Percentiles rank a stretch among this genome's conserved stretches.
phyloP scores from a whole-genome alignment of 2,329 filamentous ascomycete genomes.

The Pyricularia grisea region DNA sequence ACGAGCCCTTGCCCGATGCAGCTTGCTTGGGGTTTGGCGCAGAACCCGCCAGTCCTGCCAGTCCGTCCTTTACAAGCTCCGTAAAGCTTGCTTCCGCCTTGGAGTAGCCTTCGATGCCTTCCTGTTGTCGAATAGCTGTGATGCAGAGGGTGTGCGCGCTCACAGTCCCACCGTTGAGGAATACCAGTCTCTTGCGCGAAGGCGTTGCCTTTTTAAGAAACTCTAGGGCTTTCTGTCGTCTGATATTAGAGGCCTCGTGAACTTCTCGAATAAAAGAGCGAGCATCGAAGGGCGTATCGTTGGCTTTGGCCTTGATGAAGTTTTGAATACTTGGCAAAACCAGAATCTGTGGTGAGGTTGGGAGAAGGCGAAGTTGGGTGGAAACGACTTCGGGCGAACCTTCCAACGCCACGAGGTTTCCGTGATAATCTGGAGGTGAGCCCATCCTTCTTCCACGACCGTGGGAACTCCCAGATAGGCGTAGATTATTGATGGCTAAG shows the following conservation, averaged over 20 bases:
- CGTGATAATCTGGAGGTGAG: constrained; percentile 21
- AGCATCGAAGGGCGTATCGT: constrained; percentile 21
- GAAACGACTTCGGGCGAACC: constrained; percentile 44
- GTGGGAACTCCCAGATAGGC: background rate
- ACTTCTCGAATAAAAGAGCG: constrained; percentile 35
- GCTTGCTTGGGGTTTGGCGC: background rate
- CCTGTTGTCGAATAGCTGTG: constrained; percentile 39
- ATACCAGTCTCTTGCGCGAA: constrained; percentile 44
- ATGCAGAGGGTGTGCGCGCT: constrained; percentile 46
- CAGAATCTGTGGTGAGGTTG: constrained; percentile 47
- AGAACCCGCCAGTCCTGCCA: constrained; percentile 23
- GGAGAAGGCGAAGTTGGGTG: constrained; percentile 51
- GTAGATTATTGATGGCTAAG: background rate
- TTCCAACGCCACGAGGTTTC: constrained; percentile 51
- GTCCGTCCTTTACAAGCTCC: constrained; percentile 38
- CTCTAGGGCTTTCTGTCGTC: constrained; percentile 35
- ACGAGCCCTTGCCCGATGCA: constrained; percentile 12
- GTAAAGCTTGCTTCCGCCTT: constrained; percentile 42
- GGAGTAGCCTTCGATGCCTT: constrained; percentile 37
- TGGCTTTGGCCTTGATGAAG: constrained; percentile 27
- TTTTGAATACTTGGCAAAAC: constrained; percentile 43
- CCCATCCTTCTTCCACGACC: background rate
- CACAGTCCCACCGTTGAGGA: constrained; percentile 49
- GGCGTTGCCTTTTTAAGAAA: constrained; percentile 40
- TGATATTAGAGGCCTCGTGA: constrained; percentile 37